Base-by-base conservation (phyloP, 495 filamentous ascomycete species). In the Cercophora newfieldiana region DNA sequence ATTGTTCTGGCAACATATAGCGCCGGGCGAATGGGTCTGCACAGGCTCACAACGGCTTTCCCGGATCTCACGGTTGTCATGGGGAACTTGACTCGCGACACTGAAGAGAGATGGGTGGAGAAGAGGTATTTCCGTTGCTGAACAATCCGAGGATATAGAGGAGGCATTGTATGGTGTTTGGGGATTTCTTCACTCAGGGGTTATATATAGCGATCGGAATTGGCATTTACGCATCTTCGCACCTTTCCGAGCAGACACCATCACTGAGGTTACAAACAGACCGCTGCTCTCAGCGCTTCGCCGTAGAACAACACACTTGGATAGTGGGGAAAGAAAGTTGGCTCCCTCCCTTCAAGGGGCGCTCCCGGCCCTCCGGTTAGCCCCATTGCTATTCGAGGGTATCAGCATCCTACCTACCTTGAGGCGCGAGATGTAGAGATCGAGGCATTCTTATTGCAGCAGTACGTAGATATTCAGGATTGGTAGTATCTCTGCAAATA, bases 51-150 rank as follows among this genome's bases (percentile, higher is more conserved):
- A 47, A 91, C 88, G 44, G 95, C 96, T 12, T 99, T 93, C 67
- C 93, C 95, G 0, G 88, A 89, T 18, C 85, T 97, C 14, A 87
- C 87, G 66, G 89, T 94, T 28, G 90, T 99, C 56, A 89, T 97
- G 33, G 89, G 91, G 61, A 87, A 88, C 57, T 85, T 97, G 69
- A 70, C 73, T 51, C 66, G 61, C 21, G 75, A 78, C 63, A 66
- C 71, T 1, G 75, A 78, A 67, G 74, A 78, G 66, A 65, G 75
- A 48, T 78, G 75, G 75, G 74, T 78, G 26, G 75, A 78, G 66
- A 78, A 64, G 69, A 68, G 71, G 58, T 78, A 78, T 67, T 78
- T 76, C 55, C 57, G 75, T 31, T 78, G 75, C 37, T 78, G 67
- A 67, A 8, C 21, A 30, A n/a, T 10, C 1, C 6, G 25, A 5